Conservation (phyloP, 2,329 filamentous ascomycete genomes). For the Ceratocystis alfenasii region DNA sequence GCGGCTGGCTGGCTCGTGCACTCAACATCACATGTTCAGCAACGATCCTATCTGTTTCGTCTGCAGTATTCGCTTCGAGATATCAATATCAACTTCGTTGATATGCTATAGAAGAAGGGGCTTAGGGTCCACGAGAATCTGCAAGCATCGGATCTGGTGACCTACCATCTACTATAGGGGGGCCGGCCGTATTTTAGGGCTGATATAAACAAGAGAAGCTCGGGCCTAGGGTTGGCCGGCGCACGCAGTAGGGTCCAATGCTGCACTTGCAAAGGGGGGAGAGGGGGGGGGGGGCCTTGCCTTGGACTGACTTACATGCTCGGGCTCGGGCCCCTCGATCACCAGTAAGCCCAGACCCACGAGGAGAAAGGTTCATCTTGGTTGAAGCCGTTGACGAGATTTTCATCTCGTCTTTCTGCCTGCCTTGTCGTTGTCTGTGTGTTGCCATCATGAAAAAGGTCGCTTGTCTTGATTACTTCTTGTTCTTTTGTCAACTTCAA, state of each 20-base stretch:
- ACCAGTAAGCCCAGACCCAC: background rate
- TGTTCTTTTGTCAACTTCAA: conserved; percentile 1
- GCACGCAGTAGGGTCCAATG: background rate
- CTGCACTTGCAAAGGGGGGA: background rate
- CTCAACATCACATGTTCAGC: too few species aligned
- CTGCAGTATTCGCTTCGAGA: too few species aligned
- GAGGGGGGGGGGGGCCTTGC: too few species aligned
- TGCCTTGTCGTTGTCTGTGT: background rate
- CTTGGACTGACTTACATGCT: background rate
- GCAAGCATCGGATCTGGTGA: background rate
- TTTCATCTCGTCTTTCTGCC: conserved; percentile 7
- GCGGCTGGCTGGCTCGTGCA: too few species aligned
- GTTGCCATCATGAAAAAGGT: background rate
- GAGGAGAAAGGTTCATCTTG: background rate
- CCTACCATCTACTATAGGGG: background rate
- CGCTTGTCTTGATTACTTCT: background rate
- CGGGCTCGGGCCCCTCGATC: background rate
- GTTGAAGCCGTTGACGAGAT: background rate
- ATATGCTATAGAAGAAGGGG: too few species aligned
- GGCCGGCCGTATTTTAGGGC: background rate
- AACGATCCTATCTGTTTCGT: too few species aligned
- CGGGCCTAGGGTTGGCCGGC: background rate
- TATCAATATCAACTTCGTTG: too few species aligned
- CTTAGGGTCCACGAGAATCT: background rate
- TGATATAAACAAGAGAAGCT: conserved; percentile 1